Evolutionary conservation across 176 grass and related monocot species (phyloP).

Genomic region (Typha latifolia): DNA sequence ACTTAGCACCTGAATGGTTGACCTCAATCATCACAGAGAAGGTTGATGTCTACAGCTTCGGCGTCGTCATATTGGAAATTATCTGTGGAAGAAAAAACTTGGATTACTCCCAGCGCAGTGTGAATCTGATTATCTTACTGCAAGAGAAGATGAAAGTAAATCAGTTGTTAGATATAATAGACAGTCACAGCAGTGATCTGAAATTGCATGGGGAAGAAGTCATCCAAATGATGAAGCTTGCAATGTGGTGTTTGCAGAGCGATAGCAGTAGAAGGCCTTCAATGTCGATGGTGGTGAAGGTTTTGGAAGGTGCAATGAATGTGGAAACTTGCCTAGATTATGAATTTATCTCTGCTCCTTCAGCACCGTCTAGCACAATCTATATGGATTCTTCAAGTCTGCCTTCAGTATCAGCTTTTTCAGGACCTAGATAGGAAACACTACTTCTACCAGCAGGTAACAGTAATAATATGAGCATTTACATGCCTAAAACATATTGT

Average conservation of each 20-base stretch:
- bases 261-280: conserved; percentile 47
- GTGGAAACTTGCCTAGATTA: conserved; percentile 30
- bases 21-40: conserved; percentile 74
- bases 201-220: conserved; percentile 31
- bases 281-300: conserved; percentile 72
- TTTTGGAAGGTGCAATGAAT: conserved; percentile 56
- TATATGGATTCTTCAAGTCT: background rate
- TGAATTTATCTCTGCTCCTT: conserved; percentile 15
- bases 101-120: conserved; percentile 42
- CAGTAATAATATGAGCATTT: too few relatives aligned
- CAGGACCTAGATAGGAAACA: background rate
- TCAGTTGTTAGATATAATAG: conserved; percentile 43
- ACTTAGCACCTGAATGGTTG: conserved; percentile 77
- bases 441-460: background rate
- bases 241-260: conserved; percentile 62
- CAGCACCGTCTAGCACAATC: conserved; percentile 17
- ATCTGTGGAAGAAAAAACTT: conserved; percentile 55
- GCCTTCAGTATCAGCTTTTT: background rate
- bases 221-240: conserved; percentile 52
- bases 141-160: conserved; percentile 63
- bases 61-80: conserved; percentile 53
- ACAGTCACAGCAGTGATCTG: conserved; percentile 37
- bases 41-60: conserved; percentile 74
- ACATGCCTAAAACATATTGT: background rate
- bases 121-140: conserved; percentile 43